Evolutionary conservation across 2,329 filamentous ascomycete genomes (phyloP).

Genomic region (Aureobasidium sp.): DNA sequence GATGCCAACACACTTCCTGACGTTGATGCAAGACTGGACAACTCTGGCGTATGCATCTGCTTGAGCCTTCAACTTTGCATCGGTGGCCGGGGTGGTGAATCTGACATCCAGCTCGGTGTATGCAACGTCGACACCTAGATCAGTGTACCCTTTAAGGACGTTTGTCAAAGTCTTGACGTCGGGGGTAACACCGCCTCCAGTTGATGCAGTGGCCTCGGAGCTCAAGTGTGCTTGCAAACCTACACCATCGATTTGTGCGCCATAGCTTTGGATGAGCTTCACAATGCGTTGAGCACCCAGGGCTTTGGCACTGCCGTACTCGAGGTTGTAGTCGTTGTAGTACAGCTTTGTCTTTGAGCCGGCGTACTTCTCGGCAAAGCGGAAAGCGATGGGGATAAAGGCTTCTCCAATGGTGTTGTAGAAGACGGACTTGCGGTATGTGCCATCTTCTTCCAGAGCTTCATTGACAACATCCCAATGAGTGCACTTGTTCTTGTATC

Average conservation of each 20-base stretch:
- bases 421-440: slow-evolving; percentile 22
- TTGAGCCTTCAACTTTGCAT: slow-evolving; percentile 31
- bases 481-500: slow-evolving; percentile 33
- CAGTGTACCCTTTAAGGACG: slow-evolving; percentile 42
- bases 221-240: slow-evolving; percentile 49
- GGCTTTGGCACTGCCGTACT: slow-evolving; percentile 21
- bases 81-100: slow-evolving; percentile 23
- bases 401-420: slow-evolving; percentile 24
- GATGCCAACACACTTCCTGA: slow-evolving; percentile 31
- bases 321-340: slow-evolving; percentile 27
- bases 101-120: slow-evolving; percentile 58
- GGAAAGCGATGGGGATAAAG: slow-evolving; percentile 23
- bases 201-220: slow-evolving; percentile 30
- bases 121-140: slow-evolving; percentile 49
- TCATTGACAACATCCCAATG: slow-evolving; percentile 35
- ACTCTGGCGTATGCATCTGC: slow-evolving; percentile 38
- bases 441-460: slow-evolving; percentile 22
- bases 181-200: slow-evolving; percentile 15
- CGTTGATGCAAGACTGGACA: slow-evolving; percentile 30
- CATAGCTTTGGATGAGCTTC: slow-evolving; percentile 20
- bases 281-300: slow-evolving; percentile 21
- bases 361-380: slow-evolving; percentile 19
- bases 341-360: slow-evolving; percentile 21
- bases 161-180: slow-evolving; percentile 31
- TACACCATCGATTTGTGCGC: slow-evolving; percentile 29